Percentiles rank a stretch among this genome's conserved stretches.
phyloP scores from a whole-genome alignment of 768 basidiomycete species.

The Termitomyces sp. region DNA sequence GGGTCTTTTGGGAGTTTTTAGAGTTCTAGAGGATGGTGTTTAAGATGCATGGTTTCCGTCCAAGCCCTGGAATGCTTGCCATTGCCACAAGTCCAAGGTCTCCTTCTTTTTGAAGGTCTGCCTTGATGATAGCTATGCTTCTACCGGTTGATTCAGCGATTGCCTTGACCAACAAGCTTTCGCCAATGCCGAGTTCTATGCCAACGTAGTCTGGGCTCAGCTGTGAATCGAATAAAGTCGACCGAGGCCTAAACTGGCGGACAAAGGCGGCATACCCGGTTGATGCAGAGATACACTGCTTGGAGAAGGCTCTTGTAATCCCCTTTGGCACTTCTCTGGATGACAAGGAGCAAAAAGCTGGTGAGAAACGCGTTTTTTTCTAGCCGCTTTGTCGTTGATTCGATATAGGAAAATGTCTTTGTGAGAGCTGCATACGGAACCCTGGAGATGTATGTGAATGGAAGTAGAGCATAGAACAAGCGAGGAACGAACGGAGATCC shows the following conservation, averaged over 20 bases:
- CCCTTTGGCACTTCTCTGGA: constrained; percentile 73
- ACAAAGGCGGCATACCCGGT: constrained; percentile 54
- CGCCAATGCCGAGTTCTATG: constrained; percentile 93
- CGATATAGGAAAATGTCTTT: constrained; percentile 83
- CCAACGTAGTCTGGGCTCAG: constrained; percentile 93
- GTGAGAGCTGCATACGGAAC: constrained; percentile 94
- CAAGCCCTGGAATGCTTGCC: constrained; percentile 36
- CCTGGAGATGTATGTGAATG: constrained; percentile 31
- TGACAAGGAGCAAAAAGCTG: constrained; percentile 83
- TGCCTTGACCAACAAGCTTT: constrained; percentile 90
- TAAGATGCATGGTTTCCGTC: background rate
- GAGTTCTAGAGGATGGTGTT: constrained; percentile 56
- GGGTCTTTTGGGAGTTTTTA: constrained; percentile 85
- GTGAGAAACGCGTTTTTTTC: constrained; percentile 91
- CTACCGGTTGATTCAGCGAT: constrained; percentile 96
- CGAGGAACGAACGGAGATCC: constrained; percentile 69
- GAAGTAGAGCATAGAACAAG: background rate
- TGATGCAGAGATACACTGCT: constrained; percentile 94
- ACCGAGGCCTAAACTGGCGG: background rate
- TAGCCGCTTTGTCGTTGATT: constrained; percentile 90
- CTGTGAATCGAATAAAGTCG: constrained; percentile 33
- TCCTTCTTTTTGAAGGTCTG: constrained; percentile 90
- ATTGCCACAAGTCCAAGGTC: constrained; percentile 96
- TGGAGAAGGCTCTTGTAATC: constrained; percentile 77
- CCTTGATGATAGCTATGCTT: constrained; percentile 73